Evolutionary conservation across 2,329 filamentous ascomycete species (phyloP).

Genomic region (Fusarium metavorans): DNA sequence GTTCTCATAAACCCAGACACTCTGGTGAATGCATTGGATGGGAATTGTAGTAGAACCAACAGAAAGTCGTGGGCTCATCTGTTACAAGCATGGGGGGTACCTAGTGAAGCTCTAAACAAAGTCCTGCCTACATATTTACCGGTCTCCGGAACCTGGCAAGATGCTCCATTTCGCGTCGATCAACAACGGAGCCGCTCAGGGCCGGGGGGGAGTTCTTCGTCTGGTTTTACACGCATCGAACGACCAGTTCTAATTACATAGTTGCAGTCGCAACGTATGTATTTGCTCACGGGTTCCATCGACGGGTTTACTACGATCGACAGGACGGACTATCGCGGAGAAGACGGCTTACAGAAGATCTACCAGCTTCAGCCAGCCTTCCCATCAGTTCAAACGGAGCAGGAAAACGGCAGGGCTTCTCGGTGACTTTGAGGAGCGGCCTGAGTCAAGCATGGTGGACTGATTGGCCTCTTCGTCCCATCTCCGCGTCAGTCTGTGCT

Average conservation of each 20-base stretch:
- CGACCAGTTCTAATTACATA: not conserved
- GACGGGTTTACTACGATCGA: constrained; percentile 12
- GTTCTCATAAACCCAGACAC: not conserved
- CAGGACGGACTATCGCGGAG: not conserved
- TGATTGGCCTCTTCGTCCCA: constrained; percentile 7
- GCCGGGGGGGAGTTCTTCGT: constrained; percentile 6
- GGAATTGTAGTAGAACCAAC: not conserved
- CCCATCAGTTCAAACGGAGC: not conserved
- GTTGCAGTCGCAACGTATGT: not conserved
- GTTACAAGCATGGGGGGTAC: constrained; percentile 7
- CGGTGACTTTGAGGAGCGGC: not conserved
- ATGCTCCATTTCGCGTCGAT: constrained; percentile 20
- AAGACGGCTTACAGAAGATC: not conserved
- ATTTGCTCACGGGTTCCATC: not conserved
- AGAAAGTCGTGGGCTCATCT: not conserved
- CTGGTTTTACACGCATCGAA: constrained; percentile 1
- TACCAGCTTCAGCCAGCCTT: constrained; percentile 10
- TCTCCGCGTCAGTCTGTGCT: constrained; percentile 9
- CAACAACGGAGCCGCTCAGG: constrained; percentile 20
- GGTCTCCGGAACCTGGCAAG: constrained; percentile 2
- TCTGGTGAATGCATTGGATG: not conserved
- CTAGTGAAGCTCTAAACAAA: constrained; percentile 2
- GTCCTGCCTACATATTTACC: not conserved
- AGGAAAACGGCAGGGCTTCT: constrained; percentile 4
- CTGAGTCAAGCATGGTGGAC: constrained; percentile 34